Evolutionary conservation across 108 stramenopile genomes (phyloP), one percentile per base, ranked within the genome.

Genomic region (Cylindrotheca fusiformis): DNA sequence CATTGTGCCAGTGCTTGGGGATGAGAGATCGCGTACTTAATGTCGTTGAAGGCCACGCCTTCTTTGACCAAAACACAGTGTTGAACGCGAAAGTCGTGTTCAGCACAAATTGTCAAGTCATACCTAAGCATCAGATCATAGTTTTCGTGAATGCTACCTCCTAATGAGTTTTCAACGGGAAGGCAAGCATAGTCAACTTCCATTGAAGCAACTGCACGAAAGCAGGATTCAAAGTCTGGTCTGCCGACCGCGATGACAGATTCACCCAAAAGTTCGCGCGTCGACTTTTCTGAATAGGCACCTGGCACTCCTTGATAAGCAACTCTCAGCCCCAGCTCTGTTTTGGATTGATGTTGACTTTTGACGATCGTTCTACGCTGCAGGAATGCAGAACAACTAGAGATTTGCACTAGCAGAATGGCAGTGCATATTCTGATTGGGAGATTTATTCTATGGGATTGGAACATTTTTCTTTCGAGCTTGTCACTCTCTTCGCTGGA

Each of bases 1-100:
- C 97, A 98, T 72, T 99, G 98, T 56, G 97, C 96, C 70, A 99
- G 80, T 4, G 97, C 97, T 71, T 99, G 97, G 21, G 95, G 94
- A 65, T 97, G 97, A 29, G 91, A 94, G 53, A 96, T 93, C 21
- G 96, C 95, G 70, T 85, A 94, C 67, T 83, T 90, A 31, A 97
- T 82, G 48, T 95, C 81, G 58, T 74, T 75, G 32, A 62, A 67
- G 21, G 82, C 81, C 23, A 91, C 79, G 0, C 90, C 95, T 1
- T 69, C 76, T 33, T 72, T 85, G 59, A 87, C 90, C 65, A 97
- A 57, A 0, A 98, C 79, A 73, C 91, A 94, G 53, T 99, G 98
- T 50, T 86, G 67, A 21, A 99, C 98, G 4, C 96, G 79, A 59
- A 97, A 97, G 52, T 97, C 96, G 63, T 99, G 97, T 63, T 99